A percentile compares a stretch with the other conserved stretches of the same genome.
Conservation (phyloP, 345 rosid species). For the Adansonia digitata region DNA sequence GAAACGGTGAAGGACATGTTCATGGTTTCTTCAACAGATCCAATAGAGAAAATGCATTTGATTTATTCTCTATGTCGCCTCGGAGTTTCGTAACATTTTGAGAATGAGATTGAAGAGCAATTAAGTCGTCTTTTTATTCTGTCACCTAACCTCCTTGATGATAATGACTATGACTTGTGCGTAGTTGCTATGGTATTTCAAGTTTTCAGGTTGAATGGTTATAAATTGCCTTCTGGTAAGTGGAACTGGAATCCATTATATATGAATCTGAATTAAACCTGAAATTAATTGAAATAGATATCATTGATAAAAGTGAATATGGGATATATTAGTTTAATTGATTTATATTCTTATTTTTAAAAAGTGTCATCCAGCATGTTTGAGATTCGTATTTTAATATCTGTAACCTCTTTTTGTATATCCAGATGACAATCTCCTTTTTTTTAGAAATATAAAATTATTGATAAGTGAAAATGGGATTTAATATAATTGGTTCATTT, state of each 20-base stretch:
- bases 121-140: background rate
- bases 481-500: too few relatives aligned
- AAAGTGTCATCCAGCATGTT: too few relatives aligned
- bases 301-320: too few relatives aligned
- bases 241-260: background rate
- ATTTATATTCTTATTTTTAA: too few relatives aligned
- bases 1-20: background rate
- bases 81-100: constrained; percentile 17
- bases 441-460: too few relatives aligned
- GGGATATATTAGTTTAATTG: too few relatives aligned
- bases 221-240: background rate
- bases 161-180: background rate
- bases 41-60: background rate
- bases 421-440: too few relatives aligned
- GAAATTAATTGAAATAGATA: too few relatives aligned
- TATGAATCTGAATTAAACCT: too few relatives aligned
- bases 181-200: background rate
- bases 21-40: background rate
- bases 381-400: too few relatives aligned
- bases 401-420: too few relatives aligned
- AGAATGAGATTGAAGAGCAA: constrained; percentile 5
- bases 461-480: too few relatives aligned
- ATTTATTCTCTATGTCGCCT: constrained; percentile 14
- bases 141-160: background rate
- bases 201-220: constrained; percentile 10